Percentiles rank a stretch among this genome's conserved stretches.
These are phyloP conservation scores for Komagataella phaffii DNA, from an alignment of 805 yeast genomes.

Conservation along the genomic window DNA sequence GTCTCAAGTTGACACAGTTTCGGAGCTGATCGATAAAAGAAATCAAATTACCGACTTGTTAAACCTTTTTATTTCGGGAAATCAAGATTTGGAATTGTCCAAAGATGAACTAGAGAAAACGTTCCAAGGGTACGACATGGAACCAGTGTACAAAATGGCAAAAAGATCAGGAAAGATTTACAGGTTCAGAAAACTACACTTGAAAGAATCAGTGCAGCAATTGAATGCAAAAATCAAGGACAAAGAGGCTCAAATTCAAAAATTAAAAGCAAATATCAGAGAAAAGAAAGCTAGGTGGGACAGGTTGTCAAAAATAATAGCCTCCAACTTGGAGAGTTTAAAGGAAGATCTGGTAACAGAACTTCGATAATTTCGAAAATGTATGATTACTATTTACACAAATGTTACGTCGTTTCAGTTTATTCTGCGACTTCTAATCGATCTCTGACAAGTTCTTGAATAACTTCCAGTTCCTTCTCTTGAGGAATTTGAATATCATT, in stretches of 20 bases:
- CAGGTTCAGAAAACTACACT: neutral
- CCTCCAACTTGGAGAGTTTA: neutral
- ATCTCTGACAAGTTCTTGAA: slow-evolving; percentile 19
- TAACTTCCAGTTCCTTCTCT: slow-evolving; percentile 20
- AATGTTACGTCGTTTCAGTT: neutral
- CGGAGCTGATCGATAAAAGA: neutral
- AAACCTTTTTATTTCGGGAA: neutral
- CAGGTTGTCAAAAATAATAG: neutral
- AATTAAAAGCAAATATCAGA: neutral
- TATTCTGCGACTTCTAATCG: slow-evolving; percentile 13
- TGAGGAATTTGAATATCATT: slow-evolving; percentile 18
- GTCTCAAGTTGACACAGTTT: neutral
- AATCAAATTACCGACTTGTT: neutral
- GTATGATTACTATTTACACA: neutral
- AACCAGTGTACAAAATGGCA: neutral
- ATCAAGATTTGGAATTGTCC: neutral
- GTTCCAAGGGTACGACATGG: neutral
- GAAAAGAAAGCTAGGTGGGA: slow-evolving; percentile 1
- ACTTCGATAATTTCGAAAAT: neutral
- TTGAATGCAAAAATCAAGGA: neutral
- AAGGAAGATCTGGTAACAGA: neutral
- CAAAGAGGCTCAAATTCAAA: neutral
- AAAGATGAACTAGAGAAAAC: neutral
- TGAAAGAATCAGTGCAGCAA: neutral
- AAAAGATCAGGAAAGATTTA: neutral